Conservation (phyloP, 305 asterid species). For the Vinca major region DNA sequence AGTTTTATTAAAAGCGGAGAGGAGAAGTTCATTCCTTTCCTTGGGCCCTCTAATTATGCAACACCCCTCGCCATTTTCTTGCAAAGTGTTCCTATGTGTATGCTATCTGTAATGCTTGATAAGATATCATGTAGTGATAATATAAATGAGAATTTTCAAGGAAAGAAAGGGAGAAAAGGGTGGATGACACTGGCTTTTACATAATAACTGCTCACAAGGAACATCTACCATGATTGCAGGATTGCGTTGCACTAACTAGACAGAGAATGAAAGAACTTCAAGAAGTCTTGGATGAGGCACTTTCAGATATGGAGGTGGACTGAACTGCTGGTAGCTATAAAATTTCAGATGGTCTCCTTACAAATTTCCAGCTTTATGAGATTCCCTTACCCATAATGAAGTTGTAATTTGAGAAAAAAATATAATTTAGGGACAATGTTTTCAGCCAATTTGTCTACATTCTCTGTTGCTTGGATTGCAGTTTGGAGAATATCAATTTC, state of each 20-base stretch:
- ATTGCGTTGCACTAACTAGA: conserved; percentile 52
- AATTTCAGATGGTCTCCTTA: neutral
- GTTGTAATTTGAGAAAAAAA: neutral
- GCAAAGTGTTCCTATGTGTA: neutral
- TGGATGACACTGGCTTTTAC: neutral
- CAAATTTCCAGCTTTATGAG: neutral
- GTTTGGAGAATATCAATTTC: conserved; percentile 2
- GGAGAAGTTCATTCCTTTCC: neutral
- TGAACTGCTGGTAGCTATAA: conserved; percentile 12
- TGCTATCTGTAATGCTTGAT: neutral
- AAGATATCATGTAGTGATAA: neutral
- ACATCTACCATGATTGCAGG: conserved; percentile 41
- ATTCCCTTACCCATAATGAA: neutral
- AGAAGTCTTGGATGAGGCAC: conserved; percentile 48
- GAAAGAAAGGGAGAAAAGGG: neutral
- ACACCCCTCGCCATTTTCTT: neutral
- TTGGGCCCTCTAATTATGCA: neutral
- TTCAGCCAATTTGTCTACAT: conserved; percentile 2
- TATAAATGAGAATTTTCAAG: neutral
- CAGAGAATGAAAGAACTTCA: conserved; percentile 59
- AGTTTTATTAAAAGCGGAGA: neutral
- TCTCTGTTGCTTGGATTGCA: neutral
- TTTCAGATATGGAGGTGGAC: conserved; percentile 65
- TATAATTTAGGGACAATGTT: neutral
- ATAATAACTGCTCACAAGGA: conserved; percentile 13